Evolutionary conservation across 2,329 filamentous ascomycete genomes (phyloP), one percentile per base, ranked within the genome.

Genomic region (Rosellinia necatrix): DNA sequence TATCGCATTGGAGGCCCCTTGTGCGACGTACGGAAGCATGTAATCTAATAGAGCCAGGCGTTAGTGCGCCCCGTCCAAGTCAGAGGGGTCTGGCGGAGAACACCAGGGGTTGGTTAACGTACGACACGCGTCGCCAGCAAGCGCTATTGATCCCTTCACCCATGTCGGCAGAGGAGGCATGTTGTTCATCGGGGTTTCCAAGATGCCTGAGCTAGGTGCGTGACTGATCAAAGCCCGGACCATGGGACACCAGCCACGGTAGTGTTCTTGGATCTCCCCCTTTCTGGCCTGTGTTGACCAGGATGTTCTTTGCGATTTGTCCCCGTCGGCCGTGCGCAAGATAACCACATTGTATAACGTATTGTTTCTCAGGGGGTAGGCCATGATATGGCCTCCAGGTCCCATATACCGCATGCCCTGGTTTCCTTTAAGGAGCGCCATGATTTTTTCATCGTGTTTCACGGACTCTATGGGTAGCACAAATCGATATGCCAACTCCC

Each of bases 301-400:
- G 2, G 83, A 85, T 9, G 81, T 79, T 4, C 79, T 77, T 43
- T 62, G 61, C 0, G 64, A 64, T 3, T 60, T 64, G 1, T 83
- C 81, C 60, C 85, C 85, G 65, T 71, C 75, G 56, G 86, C 83
- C 0, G 84, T 82, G 58, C 88, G 85, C 0, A 81, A 76, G 2
- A 85, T 86, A 10, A 81, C 84, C 35, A 89, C 71, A 71, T 89
- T 89, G 75, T 88, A 88, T 54, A 88, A 82, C 13, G 78, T 78
- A 65, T 88, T 84, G 60, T 79, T 78, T 51, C 81, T 78, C 25
- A 89, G 79, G 0, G 85, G 80, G 65, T 89, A 89, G 1, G 84
- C 85, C 66, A 89, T 88, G 59, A 60, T 49, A 13, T 58, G 53
- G 4, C 49, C 35, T 2, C 43, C 50, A 9, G 53, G 56, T 7